phyloP scores from a whole-genome alignment of 768 basidiomycete genomes.

The Gymnopilus junonius region DNA sequence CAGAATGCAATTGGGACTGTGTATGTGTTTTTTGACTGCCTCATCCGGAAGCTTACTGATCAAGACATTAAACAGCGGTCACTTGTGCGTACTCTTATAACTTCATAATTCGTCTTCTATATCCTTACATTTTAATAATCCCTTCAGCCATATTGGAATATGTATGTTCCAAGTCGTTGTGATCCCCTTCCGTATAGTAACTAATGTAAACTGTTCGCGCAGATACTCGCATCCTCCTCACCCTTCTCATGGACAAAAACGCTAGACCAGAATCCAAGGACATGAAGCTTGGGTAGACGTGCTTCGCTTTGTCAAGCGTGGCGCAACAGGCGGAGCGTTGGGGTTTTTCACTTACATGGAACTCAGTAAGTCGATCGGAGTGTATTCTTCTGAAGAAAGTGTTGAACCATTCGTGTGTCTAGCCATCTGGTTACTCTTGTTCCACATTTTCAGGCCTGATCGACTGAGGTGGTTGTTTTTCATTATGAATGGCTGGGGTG shows the following conservation, averaged over 20 bases:
- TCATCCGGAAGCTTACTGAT: neutral
- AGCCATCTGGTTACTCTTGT: constrained; percentile 23
- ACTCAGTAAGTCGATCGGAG: constrained; percentile 41
- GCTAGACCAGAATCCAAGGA: constrained; percentile 49
- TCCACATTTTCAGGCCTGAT: constrained; percentile 51
- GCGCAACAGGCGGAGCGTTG: constrained; percentile 49
- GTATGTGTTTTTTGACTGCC: constrained; percentile 18
- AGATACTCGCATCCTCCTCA: constrained; percentile 54
- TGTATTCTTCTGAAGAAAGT: constrained; percentile 18
- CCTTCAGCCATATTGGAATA: constrained; percentile 54
- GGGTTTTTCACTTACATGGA: constrained; percentile 64
- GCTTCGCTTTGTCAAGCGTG: constrained; percentile 53
- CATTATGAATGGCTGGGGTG: constrained; percentile 55
- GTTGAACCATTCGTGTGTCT: constrained; percentile 38
- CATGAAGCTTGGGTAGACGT: constrained; percentile 64
- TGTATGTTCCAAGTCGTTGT: constrained; percentile 37
- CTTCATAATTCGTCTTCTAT: neutral
- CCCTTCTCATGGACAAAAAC: constrained; percentile 48
- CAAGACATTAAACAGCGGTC: constrained; percentile 32
- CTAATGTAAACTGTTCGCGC: neutral
- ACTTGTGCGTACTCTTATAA: constrained; percentile 34
- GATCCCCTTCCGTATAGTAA: neutral
- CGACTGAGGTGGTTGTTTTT: constrained; percentile 50
- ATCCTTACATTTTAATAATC: neutral
- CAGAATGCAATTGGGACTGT: constrained; percentile 52